Evolutionary conservation across 1,139 yeast genomes (phyloP).

Genomic region (Geotrichum australiense): DNA sequence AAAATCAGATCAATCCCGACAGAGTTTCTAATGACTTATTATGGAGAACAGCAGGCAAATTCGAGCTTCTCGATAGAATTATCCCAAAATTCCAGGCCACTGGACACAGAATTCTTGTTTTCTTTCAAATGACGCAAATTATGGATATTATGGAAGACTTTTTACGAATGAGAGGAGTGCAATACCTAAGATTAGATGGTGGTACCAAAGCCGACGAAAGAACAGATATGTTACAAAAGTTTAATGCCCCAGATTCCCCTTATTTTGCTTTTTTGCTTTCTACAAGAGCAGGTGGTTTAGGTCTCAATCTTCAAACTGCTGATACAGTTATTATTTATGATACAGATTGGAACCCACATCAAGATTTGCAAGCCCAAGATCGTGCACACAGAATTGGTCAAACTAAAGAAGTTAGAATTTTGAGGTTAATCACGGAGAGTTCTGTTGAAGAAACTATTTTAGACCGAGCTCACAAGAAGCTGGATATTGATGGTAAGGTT

Average conservation of each 20-base stretch:
- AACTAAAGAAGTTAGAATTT: constrained; percentile 89
- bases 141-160: constrained; percentile 99
- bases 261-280: constrained; percentile 84
- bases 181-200: constrained; percentile 85
- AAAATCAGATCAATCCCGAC: constrained; percentile 73
- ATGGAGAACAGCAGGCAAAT: constrained; percentile 90
- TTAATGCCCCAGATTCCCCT: constrained; percentile 82
- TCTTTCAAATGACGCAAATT: constrained; percentile 97
- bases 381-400: constrained; percentile 98
- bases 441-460: constrained; percentile 92
- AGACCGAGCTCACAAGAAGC: constrained; percentile 88
- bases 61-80: constrained; percentile 81
- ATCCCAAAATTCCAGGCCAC: constrained; percentile 79
- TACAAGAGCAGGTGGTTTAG: constrained; percentile 97
- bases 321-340: constrained; percentile 95
- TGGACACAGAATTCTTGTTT: constrained; percentile 87
- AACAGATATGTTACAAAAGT: constrained; percentile 69
- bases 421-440: constrained; percentile 84
- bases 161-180: constrained; percentile 62
- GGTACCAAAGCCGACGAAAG: constrained; percentile 93
- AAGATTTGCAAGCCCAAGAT: constrained; percentile 97
- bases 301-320: constrained; percentile 91
- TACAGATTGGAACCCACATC: constrained; percentile 99
- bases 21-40: constrained; percentile 52
- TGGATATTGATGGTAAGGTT: constrained; percentile 96